Conservation (phyloP, 805 yeast genomes). For the Nematodospora valgi region DNA sequence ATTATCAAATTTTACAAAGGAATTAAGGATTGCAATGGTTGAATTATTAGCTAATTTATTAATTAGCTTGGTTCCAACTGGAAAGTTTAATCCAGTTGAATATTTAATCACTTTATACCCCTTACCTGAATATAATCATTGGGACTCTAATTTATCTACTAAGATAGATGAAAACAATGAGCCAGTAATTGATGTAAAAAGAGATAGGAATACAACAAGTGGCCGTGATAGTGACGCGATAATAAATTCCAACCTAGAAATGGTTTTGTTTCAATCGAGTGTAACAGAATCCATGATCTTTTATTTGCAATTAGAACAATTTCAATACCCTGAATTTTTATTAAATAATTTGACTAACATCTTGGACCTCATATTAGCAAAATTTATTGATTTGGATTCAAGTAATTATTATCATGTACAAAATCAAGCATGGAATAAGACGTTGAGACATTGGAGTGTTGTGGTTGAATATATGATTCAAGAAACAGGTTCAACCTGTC, state of each 20-base stretch:
- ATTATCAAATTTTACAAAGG: conserved; percentile 29
- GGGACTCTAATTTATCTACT: conserved; percentile 22
- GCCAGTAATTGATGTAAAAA: conserved; percentile 15
- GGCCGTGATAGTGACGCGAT: conserved; percentile 26
- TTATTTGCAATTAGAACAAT: conserved; percentile 38
- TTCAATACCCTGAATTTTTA: conserved; percentile 36
- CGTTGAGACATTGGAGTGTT: conserved; percentile 25
- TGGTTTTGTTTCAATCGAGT: conserved; percentile 26
- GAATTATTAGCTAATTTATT: conserved; percentile 34
- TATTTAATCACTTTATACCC: conserved; percentile 30
- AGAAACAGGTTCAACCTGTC: conserved; percentile 36
- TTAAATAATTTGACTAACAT: conserved; percentile 23
- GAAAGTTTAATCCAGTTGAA: conserved; percentile 32
- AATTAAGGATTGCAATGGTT: conserved; percentile 34
- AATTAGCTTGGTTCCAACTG: conserved; percentile 36
- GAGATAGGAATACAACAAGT: conserved; percentile 18
- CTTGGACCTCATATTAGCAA: conserved; percentile 27
- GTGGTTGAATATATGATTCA: conserved; percentile 28
- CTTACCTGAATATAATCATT: conserved; percentile 27
- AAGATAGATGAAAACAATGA: conserved; percentile 17
- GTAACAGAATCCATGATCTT: conserved; percentile 30
- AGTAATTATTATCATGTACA: conserved; percentile 23
- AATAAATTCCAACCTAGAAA: conserved; percentile 17
- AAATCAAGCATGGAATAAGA: conserved; percentile 30
- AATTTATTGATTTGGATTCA: conserved; percentile 22